Evolutionary conservation across 2,329 filamentous ascomycete species (phyloP).

Genomic region (Aspergillus sp.): DNA sequence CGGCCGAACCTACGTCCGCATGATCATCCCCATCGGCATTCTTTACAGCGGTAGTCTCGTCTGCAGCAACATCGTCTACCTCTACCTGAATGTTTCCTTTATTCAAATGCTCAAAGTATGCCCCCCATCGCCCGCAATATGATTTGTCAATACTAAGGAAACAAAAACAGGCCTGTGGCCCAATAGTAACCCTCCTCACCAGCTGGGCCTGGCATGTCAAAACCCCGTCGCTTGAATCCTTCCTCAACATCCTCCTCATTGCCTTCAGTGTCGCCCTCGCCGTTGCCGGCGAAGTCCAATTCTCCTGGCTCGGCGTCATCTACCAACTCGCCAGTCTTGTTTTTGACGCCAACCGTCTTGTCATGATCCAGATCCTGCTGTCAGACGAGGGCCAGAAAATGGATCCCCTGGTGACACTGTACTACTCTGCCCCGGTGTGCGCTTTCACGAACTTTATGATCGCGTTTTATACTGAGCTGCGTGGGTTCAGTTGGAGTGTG

Average conservation of each 20-base stretch:
- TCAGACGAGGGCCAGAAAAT: constrained; percentile 75
- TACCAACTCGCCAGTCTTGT: constrained; percentile 70
- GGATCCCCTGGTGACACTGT: constrained; percentile 82
- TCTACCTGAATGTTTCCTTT: constrained; percentile 91
- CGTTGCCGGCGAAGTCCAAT: constrained; percentile 89
- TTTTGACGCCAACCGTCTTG: constrained; percentile 75
- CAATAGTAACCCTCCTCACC: constrained; percentile 82
- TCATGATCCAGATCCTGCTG: constrained; percentile 79
- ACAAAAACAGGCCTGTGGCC: constrained; percentile 79
- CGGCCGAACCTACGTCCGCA: constrained; percentile 80
- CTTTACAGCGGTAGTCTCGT: constrained; percentile 95
- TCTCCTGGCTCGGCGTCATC: constrained; percentile 62
- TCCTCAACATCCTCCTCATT: constrained; percentile 88
- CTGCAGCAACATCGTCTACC: constrained; percentile 90
- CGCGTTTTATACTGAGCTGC: constrained; percentile 65
- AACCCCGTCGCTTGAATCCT: constrained; percentile 74
- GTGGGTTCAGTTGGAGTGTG: constrained; percentile 42
- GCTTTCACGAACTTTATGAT: constrained; percentile 73
- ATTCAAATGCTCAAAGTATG: constrained; percentile 96
- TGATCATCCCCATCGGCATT: constrained; percentile 88
- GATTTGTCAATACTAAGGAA: background rate
- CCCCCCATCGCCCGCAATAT: constrained; percentile 25
- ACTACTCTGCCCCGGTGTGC: constrained; percentile 83
- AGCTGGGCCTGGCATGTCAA: constrained; percentile 81
- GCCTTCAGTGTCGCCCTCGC: constrained; percentile 89